Conservation (phyloP, 441 rosid genomes). For the Gossypium lobatum region DNA sequence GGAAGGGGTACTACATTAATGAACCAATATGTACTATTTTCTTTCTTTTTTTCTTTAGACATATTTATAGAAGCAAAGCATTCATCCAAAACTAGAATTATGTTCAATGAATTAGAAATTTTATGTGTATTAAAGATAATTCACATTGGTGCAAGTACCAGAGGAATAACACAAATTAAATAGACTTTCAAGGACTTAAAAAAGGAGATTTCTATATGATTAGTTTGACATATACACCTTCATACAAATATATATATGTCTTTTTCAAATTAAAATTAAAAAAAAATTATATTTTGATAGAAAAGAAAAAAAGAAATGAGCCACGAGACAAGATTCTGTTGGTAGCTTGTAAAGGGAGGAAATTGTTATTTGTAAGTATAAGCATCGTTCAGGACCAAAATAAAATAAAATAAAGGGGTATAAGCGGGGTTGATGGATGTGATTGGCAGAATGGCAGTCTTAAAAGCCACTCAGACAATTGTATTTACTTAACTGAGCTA, state of each 20-base stretch:
- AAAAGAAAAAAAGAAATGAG: neutral
- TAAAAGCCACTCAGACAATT: too few relatives aligned
- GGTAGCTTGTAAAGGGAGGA: slow-evolving; percentile 60
- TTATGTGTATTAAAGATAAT: neutral
- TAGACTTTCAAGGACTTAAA: neutral
- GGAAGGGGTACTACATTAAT: neutral
- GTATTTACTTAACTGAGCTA: too few relatives aligned
- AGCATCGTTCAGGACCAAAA: slow-evolving; percentile 31
- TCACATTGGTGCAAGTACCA: neutral
- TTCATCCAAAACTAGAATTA: neutral
- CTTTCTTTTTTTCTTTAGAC: neutral
- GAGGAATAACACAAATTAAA: neutral
- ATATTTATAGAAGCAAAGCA: neutral
- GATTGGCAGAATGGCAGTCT: too few relatives aligned
- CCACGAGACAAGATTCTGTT: slow-evolving; percentile 51
- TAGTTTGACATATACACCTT: too few relatives aligned
- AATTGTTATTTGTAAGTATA: slow-evolving; percentile 73
- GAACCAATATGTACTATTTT: neutral
- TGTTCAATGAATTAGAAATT: too few relatives aligned
- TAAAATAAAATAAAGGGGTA: too few relatives aligned
- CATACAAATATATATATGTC: slow-evolving; percentile 24
- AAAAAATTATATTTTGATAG: neutral
- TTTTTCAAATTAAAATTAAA: slow-evolving; percentile 17
- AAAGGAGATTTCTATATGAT: too few relatives aligned
- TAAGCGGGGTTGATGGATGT: too few relatives aligned